Evolutionary conservation across 2,329 filamentous ascomycete species (phyloP), one percentile per base, ranked within the genome.

Genomic region (Cadophora gregata): DNA sequence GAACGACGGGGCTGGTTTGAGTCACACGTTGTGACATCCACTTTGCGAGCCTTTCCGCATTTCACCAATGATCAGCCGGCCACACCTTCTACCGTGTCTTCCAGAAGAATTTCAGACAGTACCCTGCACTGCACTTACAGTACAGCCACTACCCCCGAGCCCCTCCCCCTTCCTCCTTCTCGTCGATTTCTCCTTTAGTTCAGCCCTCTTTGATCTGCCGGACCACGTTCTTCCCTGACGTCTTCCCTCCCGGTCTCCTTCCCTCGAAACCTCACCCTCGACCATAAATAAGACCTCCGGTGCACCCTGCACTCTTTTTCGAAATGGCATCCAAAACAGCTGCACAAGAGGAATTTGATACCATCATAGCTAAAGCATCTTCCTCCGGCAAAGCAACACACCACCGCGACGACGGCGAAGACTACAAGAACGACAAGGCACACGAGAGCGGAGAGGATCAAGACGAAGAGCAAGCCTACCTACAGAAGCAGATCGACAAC

Each of bases 281-380:
- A 29, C 50, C 59, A 45, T 64, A 63, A 60, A 68, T 70, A 72
- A 71, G 64, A 67, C 68, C 19, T 67, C 63, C 69, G 53, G 68
- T 63, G 55, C 45, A 25, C 64, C 64, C 67, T 68, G 66, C 66
- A 71, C 51, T 48, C 48, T 60, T 59, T 58, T 48, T 59, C 59
- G 73, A 25, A 36, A 77, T 77, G 75, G 70, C 74, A 19, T 69
- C 75, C 70, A 80, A 82, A 60, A 88, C 87, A 63, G 81, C 86
- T 66, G 88, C 88, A 61, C 86, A 90, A 78, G 86, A 90, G 81
- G 88, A 91, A 79, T 90, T 89, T 78, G 85, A 89, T 77, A 79
- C 81, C 70, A 83, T 91, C 66, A 79, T 91, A 69, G 81, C 83
- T 71, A 87, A 85, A 73, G 88, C 87, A 73, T 82, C 80, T 29